A percentile compares a stretch with the other conserved stretches of the same genome.
Evolutionary conservation across 768 basidiomycete genomes (phyloP).

Genomic region (Mycena crocata): DNA sequence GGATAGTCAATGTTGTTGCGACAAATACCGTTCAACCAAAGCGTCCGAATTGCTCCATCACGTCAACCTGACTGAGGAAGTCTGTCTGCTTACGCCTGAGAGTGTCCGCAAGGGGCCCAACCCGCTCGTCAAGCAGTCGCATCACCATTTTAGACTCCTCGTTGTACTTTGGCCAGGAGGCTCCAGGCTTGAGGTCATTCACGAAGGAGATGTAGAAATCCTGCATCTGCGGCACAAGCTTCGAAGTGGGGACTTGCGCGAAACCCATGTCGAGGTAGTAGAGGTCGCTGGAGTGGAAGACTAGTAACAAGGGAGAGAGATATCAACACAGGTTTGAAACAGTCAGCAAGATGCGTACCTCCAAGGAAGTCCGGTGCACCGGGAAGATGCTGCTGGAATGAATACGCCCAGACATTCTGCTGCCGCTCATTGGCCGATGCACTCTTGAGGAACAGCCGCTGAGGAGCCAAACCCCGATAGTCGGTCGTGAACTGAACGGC

Average conservation of each 20-base stretch:
- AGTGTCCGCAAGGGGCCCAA: background rate
- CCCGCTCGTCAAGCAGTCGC: too few relatives aligned
- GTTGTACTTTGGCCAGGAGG: conserved; percentile 1
- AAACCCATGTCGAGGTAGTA: conserved; percentile 15
- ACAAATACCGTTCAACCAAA: too few relatives aligned
- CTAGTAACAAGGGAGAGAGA: background rate
- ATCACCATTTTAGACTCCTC: background rate
- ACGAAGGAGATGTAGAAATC: conserved; percentile 13
- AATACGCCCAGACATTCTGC: too few relatives aligned
- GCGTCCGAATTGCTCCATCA: background rate
- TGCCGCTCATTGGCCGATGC: too few relatives aligned
- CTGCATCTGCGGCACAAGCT: conserved; percentile 2
- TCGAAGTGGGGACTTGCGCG: too few relatives aligned
- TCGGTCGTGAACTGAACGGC: conserved; percentile 13
- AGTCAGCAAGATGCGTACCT: background rate
- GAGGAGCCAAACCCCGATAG: too few relatives aligned
- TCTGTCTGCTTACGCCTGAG: background rate
- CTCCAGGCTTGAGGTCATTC: conserved; percentile 1
- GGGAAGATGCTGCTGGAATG: too few relatives aligned
- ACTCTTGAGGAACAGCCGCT: too few relatives aligned
- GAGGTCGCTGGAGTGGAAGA: conserved; percentile 9
- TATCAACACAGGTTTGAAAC: too few relatives aligned
- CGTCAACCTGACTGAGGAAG: background rate
- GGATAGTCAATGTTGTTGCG: too few relatives aligned
- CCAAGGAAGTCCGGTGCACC: conserved; percentile 7